Conservation (phyloP, 768 basidiomycete species). For the Cyathus striatus region DNA sequence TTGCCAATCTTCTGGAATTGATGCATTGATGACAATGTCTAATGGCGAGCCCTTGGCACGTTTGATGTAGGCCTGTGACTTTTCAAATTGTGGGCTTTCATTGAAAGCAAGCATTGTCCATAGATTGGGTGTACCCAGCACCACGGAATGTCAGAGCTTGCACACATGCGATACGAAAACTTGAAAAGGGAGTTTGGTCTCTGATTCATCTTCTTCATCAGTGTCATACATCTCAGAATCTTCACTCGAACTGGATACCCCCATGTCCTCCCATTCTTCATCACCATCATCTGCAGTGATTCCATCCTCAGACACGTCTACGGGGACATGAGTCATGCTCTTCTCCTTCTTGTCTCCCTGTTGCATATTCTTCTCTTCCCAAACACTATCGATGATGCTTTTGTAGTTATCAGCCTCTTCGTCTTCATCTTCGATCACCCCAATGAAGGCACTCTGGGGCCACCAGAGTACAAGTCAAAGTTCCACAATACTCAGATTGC, state of each 20-base stretch:
- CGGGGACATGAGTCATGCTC: background rate
- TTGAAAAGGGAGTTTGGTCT: conserved; percentile 19
- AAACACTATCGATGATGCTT: conserved; percentile 10
- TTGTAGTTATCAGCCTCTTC: background rate
- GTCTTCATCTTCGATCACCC: background rate
- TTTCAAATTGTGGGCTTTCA: conserved; percentile 25
- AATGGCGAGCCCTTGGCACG: conserved; percentile 43
- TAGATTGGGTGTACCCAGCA: conserved; percentile 34
- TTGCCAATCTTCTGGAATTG: conserved; percentile 8
- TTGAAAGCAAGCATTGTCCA: conserved; percentile 35
- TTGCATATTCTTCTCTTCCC: background rate
- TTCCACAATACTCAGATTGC: no score
- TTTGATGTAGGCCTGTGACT: conserved; percentile 26
- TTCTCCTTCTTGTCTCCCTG: background rate
- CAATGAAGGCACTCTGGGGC: no score
- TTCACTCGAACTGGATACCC: conserved; percentile 2
- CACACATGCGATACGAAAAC: conserved; percentile 45
- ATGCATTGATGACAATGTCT: conserved; percentile 30
- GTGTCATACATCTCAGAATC: no score
- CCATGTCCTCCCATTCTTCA: conserved; percentile 10
- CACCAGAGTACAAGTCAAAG: no score
- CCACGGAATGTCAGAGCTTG: conserved; percentile 35
- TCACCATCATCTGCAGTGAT: conserved; percentile 8
- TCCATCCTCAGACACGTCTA: conserved; percentile 10
- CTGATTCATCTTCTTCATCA: conserved; percentile 2